Percentiles rank a stretch among this genome's conserved stretches.
Evolutionary conservation across 202 grass and related monocot species (phyloP).

Genomic region (Sporobolus alterniflorus): DNA sequence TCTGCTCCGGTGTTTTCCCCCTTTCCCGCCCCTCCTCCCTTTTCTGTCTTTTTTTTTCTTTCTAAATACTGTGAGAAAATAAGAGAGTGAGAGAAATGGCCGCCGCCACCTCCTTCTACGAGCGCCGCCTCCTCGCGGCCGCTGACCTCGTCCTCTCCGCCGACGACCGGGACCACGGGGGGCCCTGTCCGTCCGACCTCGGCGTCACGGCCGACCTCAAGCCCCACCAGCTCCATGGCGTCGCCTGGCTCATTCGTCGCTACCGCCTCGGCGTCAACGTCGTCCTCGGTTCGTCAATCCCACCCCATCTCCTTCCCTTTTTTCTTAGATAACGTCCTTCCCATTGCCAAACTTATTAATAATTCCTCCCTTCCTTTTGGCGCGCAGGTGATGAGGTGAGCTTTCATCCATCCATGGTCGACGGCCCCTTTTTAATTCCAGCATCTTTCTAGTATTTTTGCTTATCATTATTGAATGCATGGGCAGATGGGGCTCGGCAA

Average conservation of each 20-base stretch:
- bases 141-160: constrained; percentile 61
- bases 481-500: constrained; percentile 95
- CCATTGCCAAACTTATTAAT: too few relatives aligned
- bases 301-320: not conserved
- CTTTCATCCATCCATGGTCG: not conserved
- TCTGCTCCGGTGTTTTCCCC: not conserved
- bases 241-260: constrained; percentile 82
- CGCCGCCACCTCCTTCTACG: constrained; percentile 36
- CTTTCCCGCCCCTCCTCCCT: not conserved
- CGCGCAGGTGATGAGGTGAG: constrained; percentile 75
- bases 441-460: not conserved
- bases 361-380: not conserved
- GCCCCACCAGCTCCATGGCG: constrained; percentile 81
- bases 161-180: not conserved
- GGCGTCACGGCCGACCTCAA: constrained; percentile 75
- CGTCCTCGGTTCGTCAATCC: constrained; percentile 56
- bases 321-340: too few relatives aligned
- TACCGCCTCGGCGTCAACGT: constrained; percentile 91
- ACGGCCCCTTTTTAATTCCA: too few relatives aligned
- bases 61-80: not conserved
- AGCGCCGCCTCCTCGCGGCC: constrained; percentile 68
- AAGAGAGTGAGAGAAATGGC: too few relatives aligned
- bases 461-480: not conserved
- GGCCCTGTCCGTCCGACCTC: constrained; percentile 28
- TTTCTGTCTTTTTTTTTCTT: too few relatives aligned